These are phyloP conservation scores for Salvia sclarea DNA, from an alignment of 305 asterid genomes.

Conservation along the genomic window DNA sequence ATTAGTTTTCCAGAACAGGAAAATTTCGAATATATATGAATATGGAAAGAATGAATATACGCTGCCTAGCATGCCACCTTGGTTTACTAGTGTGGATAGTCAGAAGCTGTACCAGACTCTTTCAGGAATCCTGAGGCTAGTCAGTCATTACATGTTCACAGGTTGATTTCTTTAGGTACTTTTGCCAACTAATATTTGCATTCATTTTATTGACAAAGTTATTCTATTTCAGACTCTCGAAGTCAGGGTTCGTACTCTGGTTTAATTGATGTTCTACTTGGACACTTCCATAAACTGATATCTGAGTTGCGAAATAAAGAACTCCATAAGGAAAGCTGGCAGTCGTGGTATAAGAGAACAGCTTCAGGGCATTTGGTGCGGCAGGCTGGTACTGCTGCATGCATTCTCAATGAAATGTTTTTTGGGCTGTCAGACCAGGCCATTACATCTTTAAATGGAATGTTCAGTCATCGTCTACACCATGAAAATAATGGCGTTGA, in stretches of 20 bases:
- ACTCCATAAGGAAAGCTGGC: constrained; percentile 72
- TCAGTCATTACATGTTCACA: constrained; percentile 69
- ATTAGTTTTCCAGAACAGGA: constrained; percentile 48
- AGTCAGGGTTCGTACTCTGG: constrained; percentile 68
- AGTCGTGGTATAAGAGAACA: constrained; percentile 77
- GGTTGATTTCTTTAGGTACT: constrained; percentile 45
- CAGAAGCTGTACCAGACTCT: constrained; percentile 75
- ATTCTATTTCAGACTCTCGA: constrained; percentile 52
- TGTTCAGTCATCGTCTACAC: constrained; percentile 47
- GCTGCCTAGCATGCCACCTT: constrained; percentile 93
- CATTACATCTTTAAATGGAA: constrained; percentile 40
- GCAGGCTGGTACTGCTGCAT: constrained; percentile 88
- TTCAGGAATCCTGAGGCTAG: constrained; percentile 81
- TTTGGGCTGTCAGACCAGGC: constrained; percentile 83
- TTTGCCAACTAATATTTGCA: constrained; percentile 21
- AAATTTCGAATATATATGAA: constrained; percentile 35
- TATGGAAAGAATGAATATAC: constrained; percentile 49
- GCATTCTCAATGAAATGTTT: constrained; percentile 86
- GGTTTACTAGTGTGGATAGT: constrained; percentile 72
- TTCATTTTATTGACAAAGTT: constrained; percentile 14
- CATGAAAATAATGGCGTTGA: constrained; percentile 34
- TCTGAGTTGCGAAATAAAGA: constrained; percentile 71
- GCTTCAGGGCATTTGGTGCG: constrained; percentile 82
- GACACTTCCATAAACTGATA: constrained; percentile 67
- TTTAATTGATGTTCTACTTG: constrained; percentile 76